These are phyloP conservation scores for Solanum ossicruentum DNA, from an alignment of 257 asterid species.

Conservation along the genomic window DNA sequence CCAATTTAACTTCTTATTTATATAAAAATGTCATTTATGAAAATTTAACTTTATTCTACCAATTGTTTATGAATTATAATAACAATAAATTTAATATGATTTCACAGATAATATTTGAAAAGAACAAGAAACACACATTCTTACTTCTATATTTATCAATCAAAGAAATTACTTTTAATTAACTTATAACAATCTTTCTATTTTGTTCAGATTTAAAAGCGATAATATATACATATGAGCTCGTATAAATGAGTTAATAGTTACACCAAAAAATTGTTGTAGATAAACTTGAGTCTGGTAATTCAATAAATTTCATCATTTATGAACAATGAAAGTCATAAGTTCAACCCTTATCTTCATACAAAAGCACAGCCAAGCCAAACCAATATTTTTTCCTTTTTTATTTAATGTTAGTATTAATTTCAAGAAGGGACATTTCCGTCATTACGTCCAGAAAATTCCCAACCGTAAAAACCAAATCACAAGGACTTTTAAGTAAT, in stretches of 20 bases:
- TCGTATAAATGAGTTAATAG: no score
- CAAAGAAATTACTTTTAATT: no score
- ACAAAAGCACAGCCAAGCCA: background rate
- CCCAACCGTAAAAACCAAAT: background rate
- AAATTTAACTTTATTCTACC: background rate
- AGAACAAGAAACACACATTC: background rate
- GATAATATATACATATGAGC: background rate
- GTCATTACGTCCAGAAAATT: constrained; percentile 4
- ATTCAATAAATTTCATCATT: background rate
- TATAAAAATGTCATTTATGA: background rate
- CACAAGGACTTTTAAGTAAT: background rate
- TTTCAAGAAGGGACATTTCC: background rate
- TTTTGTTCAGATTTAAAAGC: background rate
- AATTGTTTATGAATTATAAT: background rate
- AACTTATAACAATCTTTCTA: background rate
- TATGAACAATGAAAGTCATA: background rate
- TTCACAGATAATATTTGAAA: background rate
- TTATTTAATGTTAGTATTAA: background rate
- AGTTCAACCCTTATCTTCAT: background rate
- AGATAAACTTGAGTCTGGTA: background rate
- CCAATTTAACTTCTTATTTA: background rate
- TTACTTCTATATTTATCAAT: no score
- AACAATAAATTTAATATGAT: background rate
- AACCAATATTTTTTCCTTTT: background rate
- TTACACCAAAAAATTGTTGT: background rate